Conservation (phyloP, 2,329 filamentous ascomycete genomes). For the Phaeoacremonium minimum region DNA sequence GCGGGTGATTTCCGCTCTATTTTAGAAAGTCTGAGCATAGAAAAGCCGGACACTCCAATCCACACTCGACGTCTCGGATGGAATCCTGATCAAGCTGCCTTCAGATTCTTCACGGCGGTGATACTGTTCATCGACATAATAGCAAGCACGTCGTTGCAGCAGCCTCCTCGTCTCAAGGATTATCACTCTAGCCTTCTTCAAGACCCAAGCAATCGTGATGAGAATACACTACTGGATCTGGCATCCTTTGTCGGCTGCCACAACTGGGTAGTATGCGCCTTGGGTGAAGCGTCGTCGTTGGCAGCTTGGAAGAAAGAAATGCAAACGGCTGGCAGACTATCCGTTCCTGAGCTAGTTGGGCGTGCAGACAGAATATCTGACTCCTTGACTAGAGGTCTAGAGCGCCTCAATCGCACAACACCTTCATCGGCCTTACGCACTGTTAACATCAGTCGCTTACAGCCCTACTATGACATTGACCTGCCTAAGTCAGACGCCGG, state of each 20-base stretch:
- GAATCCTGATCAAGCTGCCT: constrained; percentile 39
- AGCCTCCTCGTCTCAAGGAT: constrained; percentile 31
- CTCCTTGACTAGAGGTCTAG: constrained; percentile 9
- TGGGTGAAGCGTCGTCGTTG: constrained; percentile 45
- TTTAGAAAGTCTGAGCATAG: neutral
- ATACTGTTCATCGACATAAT: constrained; percentile 46
- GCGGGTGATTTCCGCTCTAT: neutral
- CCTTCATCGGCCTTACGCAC: too few relatives aligned
- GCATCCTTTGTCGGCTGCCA: constrained; percentile 38
- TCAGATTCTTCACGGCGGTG: constrained; percentile 40
- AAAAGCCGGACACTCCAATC: neutral
- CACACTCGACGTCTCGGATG: constrained; percentile 30
- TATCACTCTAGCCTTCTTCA: constrained; percentile 35
- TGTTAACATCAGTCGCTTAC: constrained; percentile 16
- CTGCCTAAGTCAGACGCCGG: constrained; percentile 6
- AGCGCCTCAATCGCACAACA: too few relatives aligned
- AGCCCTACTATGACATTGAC: constrained; percentile 5
- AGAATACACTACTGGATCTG: neutral
- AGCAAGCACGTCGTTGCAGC: constrained; percentile 38
- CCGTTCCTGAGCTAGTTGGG: constrained; percentile 32
- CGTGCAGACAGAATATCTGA: constrained; percentile 21
- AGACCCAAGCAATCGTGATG: constrained; percentile 20
- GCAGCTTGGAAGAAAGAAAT: constrained; percentile 45
- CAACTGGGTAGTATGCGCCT: constrained; percentile 46
- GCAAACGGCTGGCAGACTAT: constrained; percentile 33